A percentile compares a stretch with the other conserved stretches of the same genome.
phyloP scores from a whole-genome alignment of 331 rosid species.

The Saraca asoca region DNA sequence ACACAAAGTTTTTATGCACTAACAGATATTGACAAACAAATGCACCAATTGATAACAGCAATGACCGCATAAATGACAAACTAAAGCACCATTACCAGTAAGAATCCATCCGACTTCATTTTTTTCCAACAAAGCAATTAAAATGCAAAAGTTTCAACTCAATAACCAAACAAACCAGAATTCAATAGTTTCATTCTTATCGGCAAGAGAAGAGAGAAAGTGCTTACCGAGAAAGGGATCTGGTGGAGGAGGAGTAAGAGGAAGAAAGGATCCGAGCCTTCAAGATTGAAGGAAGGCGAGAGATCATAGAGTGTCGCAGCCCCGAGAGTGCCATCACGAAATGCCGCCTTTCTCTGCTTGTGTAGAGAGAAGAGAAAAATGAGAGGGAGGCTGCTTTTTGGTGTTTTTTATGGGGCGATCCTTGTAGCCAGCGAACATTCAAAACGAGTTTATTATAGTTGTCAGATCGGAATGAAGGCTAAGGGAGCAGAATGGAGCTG shows the following conservation, averaged over 20 bases:
- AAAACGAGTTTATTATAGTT: background rate
- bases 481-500: background rate
- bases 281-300: constrained; percentile 50
- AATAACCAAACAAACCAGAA: too few relatives aligned
- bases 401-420: background rate
- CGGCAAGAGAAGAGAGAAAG: background rate
- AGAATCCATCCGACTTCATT: background rate
- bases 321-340: constrained; percentile 75
- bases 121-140: background rate
- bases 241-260: constrained; percentile 47
- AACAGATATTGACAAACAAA: background rate
- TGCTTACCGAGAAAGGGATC: constrained; percentile 76
- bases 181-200: background rate
- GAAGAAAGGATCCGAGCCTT: constrained; percentile 60
- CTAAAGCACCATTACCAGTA: background rate
- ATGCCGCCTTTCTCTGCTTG: background rate
- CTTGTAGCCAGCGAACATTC: background rate
- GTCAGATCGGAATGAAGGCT: background rate
- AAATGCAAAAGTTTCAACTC: background rate
- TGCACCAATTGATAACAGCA: background rate
- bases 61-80: background rate
- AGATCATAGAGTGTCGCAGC: constrained; percentile 74
- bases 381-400: background rate
- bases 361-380: background rate
- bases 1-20: background rate